phyloP scores from a whole-genome alignment of 306 rosid species.

The Dalbergia cultrata region DNA sequence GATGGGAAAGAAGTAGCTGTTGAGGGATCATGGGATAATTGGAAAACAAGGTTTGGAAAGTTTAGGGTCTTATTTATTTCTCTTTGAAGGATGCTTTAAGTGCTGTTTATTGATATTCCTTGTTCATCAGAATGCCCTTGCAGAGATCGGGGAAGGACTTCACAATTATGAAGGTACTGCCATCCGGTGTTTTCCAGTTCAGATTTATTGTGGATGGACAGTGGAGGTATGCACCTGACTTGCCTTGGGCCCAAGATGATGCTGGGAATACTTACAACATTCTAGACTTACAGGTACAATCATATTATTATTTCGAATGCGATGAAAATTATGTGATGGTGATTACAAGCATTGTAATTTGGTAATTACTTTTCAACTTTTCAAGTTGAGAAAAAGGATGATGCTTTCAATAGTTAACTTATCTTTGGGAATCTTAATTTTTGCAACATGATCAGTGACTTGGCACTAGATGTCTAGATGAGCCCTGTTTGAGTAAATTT shows the following conservation, averaged over 20 bases:
- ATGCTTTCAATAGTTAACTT: conserved; percentile 12
- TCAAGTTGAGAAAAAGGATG: conserved; percentile 24
- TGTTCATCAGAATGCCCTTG: conserved; percentile 70
- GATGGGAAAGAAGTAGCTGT: conserved; percentile 90
- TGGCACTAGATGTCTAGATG: conserved; percentile 12
- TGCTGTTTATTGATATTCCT: conserved; percentile 38
- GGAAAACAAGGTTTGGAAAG: conserved; percentile 80
- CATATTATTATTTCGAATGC: conserved; percentile 29
- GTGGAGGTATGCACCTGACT: conserved; percentile 85
- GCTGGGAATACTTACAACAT: conserved; percentile 80
- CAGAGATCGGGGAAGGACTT: conserved; percentile 99
- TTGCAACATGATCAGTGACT: conserved; percentile 18
- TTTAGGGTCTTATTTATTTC: conserved; percentile 28
- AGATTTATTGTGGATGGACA: conserved; percentile 94
- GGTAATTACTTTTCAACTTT: neutral
- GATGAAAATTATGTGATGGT: conserved; percentile 21
- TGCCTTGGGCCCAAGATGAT: conserved; percentile 84
- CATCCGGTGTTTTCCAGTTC: conserved; percentile 98
- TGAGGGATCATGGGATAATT: conserved; percentile 98
- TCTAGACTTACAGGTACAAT: conserved; percentile 86
- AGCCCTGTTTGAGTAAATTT: conserved; percentile 1
- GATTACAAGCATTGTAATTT: conserved; percentile 1
- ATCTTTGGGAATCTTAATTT: neutral
- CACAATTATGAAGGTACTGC: conserved; percentile 89
- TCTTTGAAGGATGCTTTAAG: conserved; percentile 39